These are phyloP conservation scores for Fusarium domesticum DNA, from an alignment of 2,329 filamentous ascomycete species.

Conservation along the genomic window DNA sequence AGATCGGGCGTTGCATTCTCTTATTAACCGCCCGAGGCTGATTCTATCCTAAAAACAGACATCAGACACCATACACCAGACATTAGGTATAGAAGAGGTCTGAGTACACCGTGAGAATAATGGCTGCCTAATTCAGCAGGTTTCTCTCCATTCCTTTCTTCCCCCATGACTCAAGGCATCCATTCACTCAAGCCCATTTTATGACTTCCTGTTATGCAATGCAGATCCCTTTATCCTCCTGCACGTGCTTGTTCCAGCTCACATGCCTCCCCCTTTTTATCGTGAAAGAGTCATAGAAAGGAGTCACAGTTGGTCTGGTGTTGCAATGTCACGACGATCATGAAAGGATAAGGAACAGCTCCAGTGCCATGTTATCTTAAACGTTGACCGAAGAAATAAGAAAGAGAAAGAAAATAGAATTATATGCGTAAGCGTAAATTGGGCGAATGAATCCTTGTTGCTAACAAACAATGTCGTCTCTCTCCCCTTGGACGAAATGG, in stretches of 20 bases:
- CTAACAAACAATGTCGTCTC: background rate
- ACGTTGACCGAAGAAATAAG: background rate
- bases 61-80: too few relatives aligned
- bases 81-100: too few relatives aligned
- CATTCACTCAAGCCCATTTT: background rate
- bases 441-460: background rate
- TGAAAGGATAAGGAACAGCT: background rate
- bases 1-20: background rate
- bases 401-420: background rate
- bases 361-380: too few relatives aligned
- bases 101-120: too few relatives aligned
- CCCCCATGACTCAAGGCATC: background rate
- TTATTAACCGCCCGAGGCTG: background rate
- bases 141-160: background rate
- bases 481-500: background rate
- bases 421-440: background rate
- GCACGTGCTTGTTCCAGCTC: background rate
- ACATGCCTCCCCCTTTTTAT: background rate
- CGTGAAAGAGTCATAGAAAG: background rate
- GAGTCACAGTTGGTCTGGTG: background rate
- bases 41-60: too few relatives aligned
- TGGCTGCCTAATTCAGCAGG: constrained; percentile 10
- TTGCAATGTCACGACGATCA: background rate
- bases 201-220: background rate
- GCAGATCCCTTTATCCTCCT: background rate